Evolutionary conservation across 2,329 filamentous ascomycete genomes (phyloP).

Genomic region (Penicillium sp.): DNA sequence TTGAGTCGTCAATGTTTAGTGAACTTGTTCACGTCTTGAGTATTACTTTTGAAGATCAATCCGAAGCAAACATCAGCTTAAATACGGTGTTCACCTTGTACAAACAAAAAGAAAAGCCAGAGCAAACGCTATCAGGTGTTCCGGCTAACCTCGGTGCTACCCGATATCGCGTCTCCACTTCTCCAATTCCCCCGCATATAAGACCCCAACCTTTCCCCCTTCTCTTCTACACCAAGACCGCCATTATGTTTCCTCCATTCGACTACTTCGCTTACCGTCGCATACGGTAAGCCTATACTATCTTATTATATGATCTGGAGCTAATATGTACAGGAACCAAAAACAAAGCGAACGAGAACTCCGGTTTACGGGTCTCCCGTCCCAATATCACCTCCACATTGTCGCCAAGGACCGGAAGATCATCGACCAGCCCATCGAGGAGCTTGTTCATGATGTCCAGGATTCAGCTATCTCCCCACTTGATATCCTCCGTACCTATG

Average conservation of each 20-base stretch:
- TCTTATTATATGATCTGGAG: no score
- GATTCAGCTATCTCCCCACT: constrained; percentile 62
- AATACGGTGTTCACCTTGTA: neutral
- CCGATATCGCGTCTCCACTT: constrained; percentile 21
- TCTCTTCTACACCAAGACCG: neutral
- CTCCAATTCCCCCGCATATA: constrained; percentile 20
- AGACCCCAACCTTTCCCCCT: constrained; percentile 7
- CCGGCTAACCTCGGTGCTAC: constrained; percentile 4
- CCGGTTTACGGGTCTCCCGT: constrained; percentile 66
- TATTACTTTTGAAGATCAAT: neutral
- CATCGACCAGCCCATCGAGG: constrained; percentile 69
- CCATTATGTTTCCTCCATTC: constrained; percentile 52
- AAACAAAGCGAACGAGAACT: constrained; percentile 74
- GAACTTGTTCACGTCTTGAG: neutral
- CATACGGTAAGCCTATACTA: constrained; percentile 60
- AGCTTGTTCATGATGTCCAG: constrained; percentile 76
- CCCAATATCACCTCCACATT: constrained; percentile 64
- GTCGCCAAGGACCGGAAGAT: constrained; percentile 64
- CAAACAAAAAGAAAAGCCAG: neutral
- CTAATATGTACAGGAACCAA: constrained; percentile 56
- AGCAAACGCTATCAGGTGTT: neutral
- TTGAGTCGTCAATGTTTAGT: neutral
- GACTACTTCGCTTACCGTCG: constrained; percentile 69
- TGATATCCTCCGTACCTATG: constrained; percentile 79
- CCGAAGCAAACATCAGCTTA: neutral